Percentiles rank a stretch among this genome's conserved stretches.
phyloP scores from a whole-genome alignment of 2,329 filamentous ascomycete genomes.

The Chrysosphaeria jannelii region DNA sequence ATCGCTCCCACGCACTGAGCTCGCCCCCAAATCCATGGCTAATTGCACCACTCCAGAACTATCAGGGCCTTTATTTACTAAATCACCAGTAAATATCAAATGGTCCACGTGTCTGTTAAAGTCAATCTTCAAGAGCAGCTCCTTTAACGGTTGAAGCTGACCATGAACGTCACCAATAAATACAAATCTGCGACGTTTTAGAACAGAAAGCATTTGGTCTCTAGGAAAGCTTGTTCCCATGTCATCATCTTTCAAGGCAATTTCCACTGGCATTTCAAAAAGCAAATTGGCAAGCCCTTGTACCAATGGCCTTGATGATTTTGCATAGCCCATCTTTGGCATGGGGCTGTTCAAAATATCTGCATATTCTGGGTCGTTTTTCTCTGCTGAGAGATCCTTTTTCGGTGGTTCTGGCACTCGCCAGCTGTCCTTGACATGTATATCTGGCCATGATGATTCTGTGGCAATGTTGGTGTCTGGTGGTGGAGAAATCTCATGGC shows the following conservation, averaged over 20 bases:
- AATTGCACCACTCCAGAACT: conserved; percentile 48
- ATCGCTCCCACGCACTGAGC: conserved; percentile 71
- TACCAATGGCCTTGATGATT: conserved; percentile 11
- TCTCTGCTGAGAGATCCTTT: no score
- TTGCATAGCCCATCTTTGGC: conserved; percentile 9
- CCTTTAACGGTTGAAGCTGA: conserved; percentile 34
- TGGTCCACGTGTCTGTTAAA: conserved; percentile 37
- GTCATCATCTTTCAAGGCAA: conserved; percentile 6
- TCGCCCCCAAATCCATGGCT: conserved; percentile 42
- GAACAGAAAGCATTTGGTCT: no score
- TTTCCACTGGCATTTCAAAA: conserved; percentile 7
- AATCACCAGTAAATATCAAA: conserved; percentile 45
- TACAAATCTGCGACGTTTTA: conserved; percentile 26
- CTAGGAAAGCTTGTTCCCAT: no score
- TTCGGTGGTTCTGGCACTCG: no score
- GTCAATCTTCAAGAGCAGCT: conserved; percentile 32
- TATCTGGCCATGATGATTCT: no score
- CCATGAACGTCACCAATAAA: conserved; percentile 86
- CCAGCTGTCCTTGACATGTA: no score
- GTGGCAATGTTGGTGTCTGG: no score
- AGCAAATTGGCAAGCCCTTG: conserved; percentile 7
- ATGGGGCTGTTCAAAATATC: no score
- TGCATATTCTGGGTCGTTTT: no score
- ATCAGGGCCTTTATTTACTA: conserved; percentile 68
- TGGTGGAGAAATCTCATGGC: no score